Percentiles rank a stretch among this genome's conserved stretches.
phyloP scores from a whole-genome alignment of 1,284 basidiomycete species.

The Lentinula novae-zelandiae region DNA sequence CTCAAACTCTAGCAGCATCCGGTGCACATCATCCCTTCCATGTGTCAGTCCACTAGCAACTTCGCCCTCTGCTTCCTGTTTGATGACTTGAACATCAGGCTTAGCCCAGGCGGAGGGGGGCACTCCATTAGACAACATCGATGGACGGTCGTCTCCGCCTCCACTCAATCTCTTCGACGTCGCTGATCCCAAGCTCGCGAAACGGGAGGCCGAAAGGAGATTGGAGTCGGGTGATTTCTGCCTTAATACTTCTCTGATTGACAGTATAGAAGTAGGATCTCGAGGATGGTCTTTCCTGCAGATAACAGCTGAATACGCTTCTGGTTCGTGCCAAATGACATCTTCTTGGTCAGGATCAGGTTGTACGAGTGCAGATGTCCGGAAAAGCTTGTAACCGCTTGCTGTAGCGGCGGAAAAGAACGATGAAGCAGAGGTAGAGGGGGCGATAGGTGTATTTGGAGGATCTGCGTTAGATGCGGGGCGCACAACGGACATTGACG shows the following conservation, averaged over 20 bases:
- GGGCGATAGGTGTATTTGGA: constrained; percentile 24
- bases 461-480: constrained; percentile 11
- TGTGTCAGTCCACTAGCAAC: constrained; percentile 33
- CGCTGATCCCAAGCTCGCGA: constrained; percentile 24
- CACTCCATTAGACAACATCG: constrained; percentile 12
- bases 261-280: constrained; percentile 52
- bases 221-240: constrained; percentile 35
- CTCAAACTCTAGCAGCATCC: constrained; percentile 49
- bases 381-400: constrained; percentile 45
- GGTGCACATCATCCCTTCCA: constrained; percentile 36
- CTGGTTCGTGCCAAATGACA: constrained; percentile 57
- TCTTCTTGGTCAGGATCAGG: constrained; percentile 59
- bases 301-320: constrained; percentile 55
- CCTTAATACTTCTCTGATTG: constrained; percentile 58
- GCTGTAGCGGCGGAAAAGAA: constrained; percentile 39
- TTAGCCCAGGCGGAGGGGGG: constrained; percentile 54
- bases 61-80: constrained; percentile 46
- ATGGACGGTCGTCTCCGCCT: constrained; percentile 8
- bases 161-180: constrained; percentile 12
- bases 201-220: constrained; percentile 21
- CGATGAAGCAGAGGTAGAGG: constrained; percentile 32
- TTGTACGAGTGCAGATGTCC: constrained; percentile 30
- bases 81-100: constrained; percentile 54
- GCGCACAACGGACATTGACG: constrained; percentile 36
- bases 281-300: constrained; percentile 59